Evolutionary conservation across 805 yeast genomes (phyloP).

Genomic region (Metschnikowia drakensbergensis): DNA sequence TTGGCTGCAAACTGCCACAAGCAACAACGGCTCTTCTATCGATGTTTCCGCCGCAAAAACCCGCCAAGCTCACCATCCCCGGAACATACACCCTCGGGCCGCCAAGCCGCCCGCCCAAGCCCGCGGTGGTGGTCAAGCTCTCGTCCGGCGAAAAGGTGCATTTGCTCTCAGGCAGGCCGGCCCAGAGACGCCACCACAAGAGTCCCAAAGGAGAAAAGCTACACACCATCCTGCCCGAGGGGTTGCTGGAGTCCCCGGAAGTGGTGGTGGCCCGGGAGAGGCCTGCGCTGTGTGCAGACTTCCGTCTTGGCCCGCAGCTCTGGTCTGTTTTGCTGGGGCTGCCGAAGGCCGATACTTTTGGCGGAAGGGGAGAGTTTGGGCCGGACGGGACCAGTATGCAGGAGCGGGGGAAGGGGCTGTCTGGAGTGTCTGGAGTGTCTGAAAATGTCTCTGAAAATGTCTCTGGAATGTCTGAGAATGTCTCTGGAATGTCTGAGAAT

Average conservation of each 20-base stretch:
- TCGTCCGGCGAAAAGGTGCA: constrained; percentile 10
- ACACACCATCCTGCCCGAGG: not conserved
- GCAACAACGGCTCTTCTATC: not conserved
- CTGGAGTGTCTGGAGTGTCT: too few relatives aligned
- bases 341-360: too few relatives aligned
- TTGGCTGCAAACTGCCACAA: too few relatives aligned
- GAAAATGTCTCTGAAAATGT: not conserved
- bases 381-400: too few relatives aligned
- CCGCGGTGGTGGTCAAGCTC: constrained; percentile 13
- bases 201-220: not conserved
- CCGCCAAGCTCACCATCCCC: constrained; percentile 5
- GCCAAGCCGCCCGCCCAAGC: not conserved
- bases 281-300: not conserved
- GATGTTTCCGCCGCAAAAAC: not conserved
- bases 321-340: not conserved
- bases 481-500: too few relatives aligned
- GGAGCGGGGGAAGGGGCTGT: too few relatives aligned
- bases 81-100: constrained; percentile 4
- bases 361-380: too few relatives aligned
- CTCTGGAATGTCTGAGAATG: too few relatives aligned
- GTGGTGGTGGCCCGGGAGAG: not conserved
- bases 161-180: constrained; percentile 2
- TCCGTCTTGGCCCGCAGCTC: not conserved
- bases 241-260: not conserved
- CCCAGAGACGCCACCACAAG: not conserved